Base-by-base conservation (phyloP, 2,329 filamentous ascomycete species). In the Thielaviopsis ethacetica region DNA sequence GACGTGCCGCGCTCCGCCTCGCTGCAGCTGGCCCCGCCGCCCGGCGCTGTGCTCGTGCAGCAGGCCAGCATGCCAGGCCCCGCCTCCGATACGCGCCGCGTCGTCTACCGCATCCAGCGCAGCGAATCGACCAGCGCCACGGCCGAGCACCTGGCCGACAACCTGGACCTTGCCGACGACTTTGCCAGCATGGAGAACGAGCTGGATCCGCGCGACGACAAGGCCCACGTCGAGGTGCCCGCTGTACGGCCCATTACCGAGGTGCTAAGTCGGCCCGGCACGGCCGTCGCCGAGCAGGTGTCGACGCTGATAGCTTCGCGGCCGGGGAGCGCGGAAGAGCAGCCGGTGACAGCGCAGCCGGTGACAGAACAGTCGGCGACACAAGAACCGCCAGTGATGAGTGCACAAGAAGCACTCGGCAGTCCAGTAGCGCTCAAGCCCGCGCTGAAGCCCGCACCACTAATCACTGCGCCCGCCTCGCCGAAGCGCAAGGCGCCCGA, bases 31-130 rank as follows among this genome's bases (percentile, higher is more conserved):
- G 71, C 76, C 1, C 77, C 79, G 1, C 76, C 81, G 0, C 77
- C 79, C 0, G 80, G 81, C 0, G 75, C 82, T 10, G 79, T 83
- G 64, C 71, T 84, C 9, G 69, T 84, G 17, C 78, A 82, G 62
- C 74, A 79, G 61, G 73, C 59, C 34, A 60, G 56, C 13, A 59
- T 56, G 53, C 15, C 57, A 13, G 59, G 62, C 3, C 54, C 57
- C 9, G 44, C 51, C 3, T 56, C 57, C 55, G 59, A 55, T 63
- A 63, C 58, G 65, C 66, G 4, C 62, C 75, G 79, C 19, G 74
- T 83, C 3, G 81, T 84, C 0, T 84, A 84, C 64, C 75, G 75
- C 38, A 75, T 81, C 62, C 78, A 75, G 62, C 78, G 73, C 62
- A 81, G 75, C 65, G 79, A 69, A 65, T 70, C 75, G 27, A 71